Conservation (phyloP, 2,329 filamentous ascomycete species). For the Ophiostoma perfectum region DNA sequence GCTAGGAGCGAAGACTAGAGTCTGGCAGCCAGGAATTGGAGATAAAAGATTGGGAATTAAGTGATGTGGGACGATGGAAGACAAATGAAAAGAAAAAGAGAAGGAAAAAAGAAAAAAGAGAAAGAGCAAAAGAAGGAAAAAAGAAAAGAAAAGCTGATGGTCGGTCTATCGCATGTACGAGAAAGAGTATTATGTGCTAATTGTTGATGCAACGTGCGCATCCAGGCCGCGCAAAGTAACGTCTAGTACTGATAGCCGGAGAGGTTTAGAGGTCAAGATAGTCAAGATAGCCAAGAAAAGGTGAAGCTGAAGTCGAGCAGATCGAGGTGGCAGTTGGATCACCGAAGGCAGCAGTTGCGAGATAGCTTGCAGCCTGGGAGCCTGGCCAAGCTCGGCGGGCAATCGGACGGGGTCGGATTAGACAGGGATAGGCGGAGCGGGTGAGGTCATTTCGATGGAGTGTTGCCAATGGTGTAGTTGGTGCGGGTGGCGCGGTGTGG, state of each 20-base stretch:
- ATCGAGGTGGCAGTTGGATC: background rate
- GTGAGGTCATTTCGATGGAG: slow-evolving; percentile 10
- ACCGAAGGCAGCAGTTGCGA: background rate
- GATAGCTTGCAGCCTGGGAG: background rate
- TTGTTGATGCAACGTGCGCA: background rate
- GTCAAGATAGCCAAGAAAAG: background rate
- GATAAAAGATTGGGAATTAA: slow-evolving; percentile 7
- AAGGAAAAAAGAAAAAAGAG: background rate
- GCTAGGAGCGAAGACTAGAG: background rate
- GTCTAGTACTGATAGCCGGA: background rate
- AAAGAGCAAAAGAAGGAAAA: background rate
- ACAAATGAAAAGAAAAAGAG: background rate
- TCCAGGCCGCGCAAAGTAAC: background rate
- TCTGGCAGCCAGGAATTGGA: background rate
- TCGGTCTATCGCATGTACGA: background rate
- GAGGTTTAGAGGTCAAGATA: background rate
- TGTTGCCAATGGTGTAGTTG: background rate
- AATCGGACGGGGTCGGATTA: slow-evolving; percentile 9
- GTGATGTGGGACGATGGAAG: background rate
- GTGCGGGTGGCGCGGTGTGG: background rate
- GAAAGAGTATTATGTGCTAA: background rate
- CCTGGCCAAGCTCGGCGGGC: slow-evolving; percentile 3
- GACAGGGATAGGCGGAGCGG: background rate
- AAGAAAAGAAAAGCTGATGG: background rate
- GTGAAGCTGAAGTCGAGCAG: background rate